Conservation (phyloP, 179 eudicot species). For the Silene coronaria region DNA sequence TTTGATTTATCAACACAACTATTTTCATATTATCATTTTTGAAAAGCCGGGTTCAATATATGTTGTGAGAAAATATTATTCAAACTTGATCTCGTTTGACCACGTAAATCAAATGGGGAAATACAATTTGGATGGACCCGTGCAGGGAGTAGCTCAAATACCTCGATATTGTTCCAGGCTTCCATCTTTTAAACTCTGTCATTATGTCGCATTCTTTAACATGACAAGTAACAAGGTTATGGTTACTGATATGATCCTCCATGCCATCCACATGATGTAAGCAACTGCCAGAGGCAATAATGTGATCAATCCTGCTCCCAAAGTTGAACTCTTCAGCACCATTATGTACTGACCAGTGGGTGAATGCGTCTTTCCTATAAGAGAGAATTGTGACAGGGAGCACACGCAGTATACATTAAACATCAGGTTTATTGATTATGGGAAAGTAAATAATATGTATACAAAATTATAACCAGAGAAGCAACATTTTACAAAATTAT, state of each 20-base stretch:
- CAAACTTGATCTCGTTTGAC: not conserved
- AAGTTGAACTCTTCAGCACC: slow-evolving; percentile 90
- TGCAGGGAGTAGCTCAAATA: slow-evolving; percentile 22
- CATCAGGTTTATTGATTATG: not conserved
- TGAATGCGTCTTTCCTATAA: slow-evolving; percentile 75
- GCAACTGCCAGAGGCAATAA: slow-evolving; percentile 70
- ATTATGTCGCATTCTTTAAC: slow-evolving; percentile 83
- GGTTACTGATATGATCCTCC: slow-evolving; percentile 36
- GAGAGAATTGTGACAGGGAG: not conserved
- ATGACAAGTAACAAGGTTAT: slow-evolving; percentile 58
- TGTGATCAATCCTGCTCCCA: slow-evolving; percentile 94
- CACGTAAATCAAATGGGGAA: not conserved
- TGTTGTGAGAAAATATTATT: not conserved
- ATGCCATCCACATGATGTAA: slow-evolving; percentile 44
- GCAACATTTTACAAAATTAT: not conserved
- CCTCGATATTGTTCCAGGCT: slow-evolving; percentile 75
- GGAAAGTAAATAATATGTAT: slow-evolving; percentile 3
- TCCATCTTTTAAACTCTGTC: slow-evolving; percentile 67
- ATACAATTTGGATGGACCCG: not conserved
- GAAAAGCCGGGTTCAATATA: not conserved
- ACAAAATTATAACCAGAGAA: not conserved
- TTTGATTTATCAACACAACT: not conserved
- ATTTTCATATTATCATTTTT: not conserved
- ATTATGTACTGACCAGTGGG: slow-evolving; percentile 80
- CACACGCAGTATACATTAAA: not conserved